Evolutionary conservation across 2,329 filamentous ascomycete genomes (phyloP).

Genomic region (Phialophora chinensis): DNA sequence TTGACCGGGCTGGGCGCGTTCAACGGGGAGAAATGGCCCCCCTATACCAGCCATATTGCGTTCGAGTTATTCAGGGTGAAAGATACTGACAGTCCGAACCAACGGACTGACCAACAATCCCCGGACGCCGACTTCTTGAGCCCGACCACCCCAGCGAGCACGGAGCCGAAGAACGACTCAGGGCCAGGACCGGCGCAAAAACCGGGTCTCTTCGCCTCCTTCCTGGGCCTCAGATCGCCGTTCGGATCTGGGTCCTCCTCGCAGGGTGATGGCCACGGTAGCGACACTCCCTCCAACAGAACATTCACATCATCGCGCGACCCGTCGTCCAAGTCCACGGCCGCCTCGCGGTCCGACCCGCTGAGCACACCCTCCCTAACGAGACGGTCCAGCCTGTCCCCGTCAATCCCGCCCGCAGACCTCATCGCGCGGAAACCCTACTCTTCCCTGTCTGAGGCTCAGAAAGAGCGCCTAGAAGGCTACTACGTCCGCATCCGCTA

Average conservation of each 20-base stretch:
- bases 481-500: conserved; percentile 92
- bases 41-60: conserved; percentile 89
- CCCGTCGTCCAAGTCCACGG: conserved; percentile 22
- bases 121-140: conserved; percentile 26
- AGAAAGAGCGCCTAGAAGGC: conserved; percentile 68
- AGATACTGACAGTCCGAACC: conserved; percentile 35
- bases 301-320: conserved; percentile 1
- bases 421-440: conserved; percentile 66
- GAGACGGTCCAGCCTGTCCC: conserved; percentile 21
- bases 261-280: not conserved
- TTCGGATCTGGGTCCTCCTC: not conserved
- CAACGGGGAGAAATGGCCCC: conserved; percentile 77
- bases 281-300: not conserved
- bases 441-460: conserved; percentile 60
- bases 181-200: conserved; percentile 1
- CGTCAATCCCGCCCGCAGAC: conserved; percentile 30
- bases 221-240: conserved; percentile 43
- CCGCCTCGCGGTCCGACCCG: conserved; percentile 26
- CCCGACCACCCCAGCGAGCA: conserved; percentile 39
- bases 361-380: conserved; percentile 39
- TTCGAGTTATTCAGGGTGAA: conserved; percentile 80
- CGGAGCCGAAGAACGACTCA: conserved; percentile 41
- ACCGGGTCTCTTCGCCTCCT: conserved; percentile 37
- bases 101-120: conserved; percentile 33
- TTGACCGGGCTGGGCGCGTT: conserved; percentile 81